Evolutionary conservation across 257 asterid genomes (phyloP).

Genomic region (Primulina huaijiensis): DNA sequence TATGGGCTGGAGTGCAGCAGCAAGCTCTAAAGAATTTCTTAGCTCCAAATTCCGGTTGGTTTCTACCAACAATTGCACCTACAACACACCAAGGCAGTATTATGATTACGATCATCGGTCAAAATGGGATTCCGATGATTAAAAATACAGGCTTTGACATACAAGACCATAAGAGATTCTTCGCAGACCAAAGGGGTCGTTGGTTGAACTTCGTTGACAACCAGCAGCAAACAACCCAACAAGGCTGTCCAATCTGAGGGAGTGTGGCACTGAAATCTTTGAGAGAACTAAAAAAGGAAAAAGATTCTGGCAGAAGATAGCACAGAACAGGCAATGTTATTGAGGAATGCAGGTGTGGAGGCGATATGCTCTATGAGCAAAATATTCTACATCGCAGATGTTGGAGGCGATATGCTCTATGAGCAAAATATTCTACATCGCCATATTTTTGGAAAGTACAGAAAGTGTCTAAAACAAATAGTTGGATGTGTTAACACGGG

Average conservation of each 20-base stretch:
- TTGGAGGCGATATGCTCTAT: too few relatives aligned
- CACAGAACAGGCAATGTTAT: neutral
- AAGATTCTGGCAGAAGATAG: slow-evolving; percentile 19
- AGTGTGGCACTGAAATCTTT: slow-evolving; percentile 7
- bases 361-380: neutral
- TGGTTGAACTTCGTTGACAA: slow-evolving; percentile 87
- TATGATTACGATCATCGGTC: slow-evolving; percentile 13
- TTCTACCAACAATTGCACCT: slow-evolving; percentile 91
- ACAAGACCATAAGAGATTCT: slow-evolving; percentile 93
- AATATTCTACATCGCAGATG: neutral
- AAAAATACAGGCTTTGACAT: slow-evolving; percentile 31
- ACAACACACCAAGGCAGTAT: slow-evolving; percentile 29
- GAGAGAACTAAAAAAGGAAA: slow-evolving; percentile 4
- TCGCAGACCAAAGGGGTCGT: slow-evolving; percentile 92
- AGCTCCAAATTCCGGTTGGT: slow-evolving; percentile 68
- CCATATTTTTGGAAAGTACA: neutral
- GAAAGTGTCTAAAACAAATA: neutral
- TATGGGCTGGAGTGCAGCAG: slow-evolving; percentile 87
- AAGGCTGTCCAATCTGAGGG: slow-evolving; percentile 89
- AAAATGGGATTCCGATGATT: slow-evolving; percentile 20
- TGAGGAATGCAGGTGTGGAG: too few relatives aligned
- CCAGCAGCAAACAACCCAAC: slow-evolving; percentile 97
- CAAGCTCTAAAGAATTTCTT: slow-evolving; percentile 70
- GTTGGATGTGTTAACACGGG: neutral
- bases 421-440: neutral